Conservation (phyloP, 176 grass and related monocot genomes). For the Puccinellia tenuiflora region DNA sequence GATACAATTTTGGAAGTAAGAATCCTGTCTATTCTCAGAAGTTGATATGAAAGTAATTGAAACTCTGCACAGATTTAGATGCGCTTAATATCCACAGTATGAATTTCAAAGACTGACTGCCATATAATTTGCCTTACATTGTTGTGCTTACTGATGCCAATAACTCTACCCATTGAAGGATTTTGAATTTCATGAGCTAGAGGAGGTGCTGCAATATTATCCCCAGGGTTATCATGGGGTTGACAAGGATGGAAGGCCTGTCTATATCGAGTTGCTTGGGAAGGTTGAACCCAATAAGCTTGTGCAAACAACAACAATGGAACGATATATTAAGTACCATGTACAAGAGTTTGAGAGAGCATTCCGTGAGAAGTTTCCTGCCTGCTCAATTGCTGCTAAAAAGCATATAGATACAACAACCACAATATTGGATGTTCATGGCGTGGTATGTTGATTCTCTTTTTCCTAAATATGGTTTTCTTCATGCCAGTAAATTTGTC, state of each 20-base stretch:
- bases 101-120: background rate
- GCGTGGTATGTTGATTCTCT: constrained; percentile 65
- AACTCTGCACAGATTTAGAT: background rate
- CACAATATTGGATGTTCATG: constrained; percentile 96
- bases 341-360: constrained; percentile 95
- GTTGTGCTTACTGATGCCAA: background rate
- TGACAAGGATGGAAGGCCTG: constrained; percentile 88
- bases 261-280: constrained; percentile 95
- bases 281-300: constrained; percentile 93
- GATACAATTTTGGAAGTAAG: constrained; percentile 84
- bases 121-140: constrained; percentile 14
- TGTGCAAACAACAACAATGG: constrained; percentile 78
- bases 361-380: constrained; percentile 84
- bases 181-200: constrained; percentile 95
- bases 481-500: background rate
- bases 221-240: constrained; percentile 96
- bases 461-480: background rate
- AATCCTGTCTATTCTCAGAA: background rate
- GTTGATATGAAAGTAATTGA: background rate
- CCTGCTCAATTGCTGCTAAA: constrained; percentile 88
- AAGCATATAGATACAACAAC: constrained; percentile 85
- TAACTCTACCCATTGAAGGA: constrained; percentile 59
- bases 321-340: constrained; percentile 94
- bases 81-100: background rate
- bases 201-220: constrained; percentile 83